Conservation (phyloP, 176 grass and related monocot genomes). For the Bothriochloa decipiens region DNA sequence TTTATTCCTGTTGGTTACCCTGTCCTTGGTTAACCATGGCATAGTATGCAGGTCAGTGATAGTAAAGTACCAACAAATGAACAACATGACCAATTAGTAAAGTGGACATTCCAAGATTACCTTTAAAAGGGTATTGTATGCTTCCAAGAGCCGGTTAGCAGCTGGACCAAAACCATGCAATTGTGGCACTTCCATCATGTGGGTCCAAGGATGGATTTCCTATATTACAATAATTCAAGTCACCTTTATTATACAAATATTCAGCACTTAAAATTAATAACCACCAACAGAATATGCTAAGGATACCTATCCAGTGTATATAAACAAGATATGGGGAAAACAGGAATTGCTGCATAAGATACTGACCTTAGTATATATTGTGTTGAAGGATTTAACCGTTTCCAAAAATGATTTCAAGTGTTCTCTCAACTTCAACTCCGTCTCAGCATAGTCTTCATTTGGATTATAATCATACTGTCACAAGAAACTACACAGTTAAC, state of each 20-base stretch:
- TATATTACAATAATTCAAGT: constrained; percentile 46
- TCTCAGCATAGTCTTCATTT: constrained; percentile 92
- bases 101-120: constrained; percentile 36
- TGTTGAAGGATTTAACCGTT: constrained; percentile 93
- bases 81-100: neutral
- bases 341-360: neutral
- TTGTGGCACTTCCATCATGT: constrained; percentile 99
- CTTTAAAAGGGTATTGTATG: constrained; percentile 95
- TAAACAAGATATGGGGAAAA: neutral
- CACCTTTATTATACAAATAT: constrained; percentile 23
- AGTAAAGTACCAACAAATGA: neutral
- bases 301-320: neutral
- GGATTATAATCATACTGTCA: constrained; percentile 95
- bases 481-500: constrained; percentile 38
- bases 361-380: constrained; percentile 91
- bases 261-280: constrained; percentile 1
- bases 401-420: constrained; percentile 91
- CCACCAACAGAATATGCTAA: neutral
- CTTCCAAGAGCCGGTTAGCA: constrained; percentile 92
- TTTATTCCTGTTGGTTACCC: neutral
- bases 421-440: constrained; percentile 87
- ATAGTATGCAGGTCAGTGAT: neutral
- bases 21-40: neutral
- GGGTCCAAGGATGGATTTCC: constrained; percentile 99
- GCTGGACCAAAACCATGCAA: constrained; percentile 97